Conservation (phyloP, 2,329 filamentous ascomycete genomes). For the Colletotrichum sp. region DNA sequence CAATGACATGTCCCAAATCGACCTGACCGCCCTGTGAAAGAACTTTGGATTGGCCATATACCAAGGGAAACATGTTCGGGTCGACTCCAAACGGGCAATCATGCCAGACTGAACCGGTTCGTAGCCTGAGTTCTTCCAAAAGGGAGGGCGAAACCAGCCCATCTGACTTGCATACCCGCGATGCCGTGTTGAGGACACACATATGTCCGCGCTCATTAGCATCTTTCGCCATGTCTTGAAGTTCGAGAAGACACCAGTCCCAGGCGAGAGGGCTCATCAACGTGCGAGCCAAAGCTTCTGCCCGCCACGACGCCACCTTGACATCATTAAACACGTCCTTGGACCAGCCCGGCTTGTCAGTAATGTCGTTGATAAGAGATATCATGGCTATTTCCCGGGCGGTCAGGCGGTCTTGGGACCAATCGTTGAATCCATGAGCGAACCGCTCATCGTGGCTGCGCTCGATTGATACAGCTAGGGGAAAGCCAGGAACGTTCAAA, state of each 20-base stretch:
- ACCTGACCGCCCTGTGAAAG: background rate
- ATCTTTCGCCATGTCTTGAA: background rate
- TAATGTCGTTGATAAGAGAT: background rate
- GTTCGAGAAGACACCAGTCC: background rate
- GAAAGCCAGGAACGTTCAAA: background rate
- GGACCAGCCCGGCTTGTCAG: background rate
- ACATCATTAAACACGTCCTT: background rate
- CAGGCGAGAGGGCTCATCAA: background rate
- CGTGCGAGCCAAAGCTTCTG: background rate
- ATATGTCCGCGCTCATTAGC: background rate
- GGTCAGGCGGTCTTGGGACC: background rate
- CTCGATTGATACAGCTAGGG: background rate
- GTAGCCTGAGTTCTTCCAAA: background rate
- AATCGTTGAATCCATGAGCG: background rate
- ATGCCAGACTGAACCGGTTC: background rate
- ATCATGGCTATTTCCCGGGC: background rate
- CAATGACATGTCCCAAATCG: background rate
- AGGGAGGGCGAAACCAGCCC: background rate
- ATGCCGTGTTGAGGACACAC: background rate
- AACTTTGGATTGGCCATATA: background rate
- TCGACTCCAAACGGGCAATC: background rate
- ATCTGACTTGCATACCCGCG: background rate
- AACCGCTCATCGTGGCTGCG: background rate
- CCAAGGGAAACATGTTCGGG: background rate
- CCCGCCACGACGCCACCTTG: background rate